Evolutionary conservation across 2,329 filamentous ascomycete species (phyloP), one percentile per base, ranked within the genome.

Genomic region (Fusarium annulatum): DNA sequence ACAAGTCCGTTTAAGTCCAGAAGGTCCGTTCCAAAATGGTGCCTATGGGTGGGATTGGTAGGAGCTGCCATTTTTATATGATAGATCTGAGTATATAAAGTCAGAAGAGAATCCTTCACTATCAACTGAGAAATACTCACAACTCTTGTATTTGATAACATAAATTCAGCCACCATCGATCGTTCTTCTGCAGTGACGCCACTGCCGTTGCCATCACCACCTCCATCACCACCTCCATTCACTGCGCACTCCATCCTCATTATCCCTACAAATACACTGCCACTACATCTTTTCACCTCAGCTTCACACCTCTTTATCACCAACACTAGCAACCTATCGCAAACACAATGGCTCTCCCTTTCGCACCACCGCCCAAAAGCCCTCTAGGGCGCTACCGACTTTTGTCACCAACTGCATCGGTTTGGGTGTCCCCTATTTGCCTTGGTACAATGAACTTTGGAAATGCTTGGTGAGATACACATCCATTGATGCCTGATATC

Each of bases 391-490:
- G 89, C 60, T 92, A 93, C 76, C 89, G 91, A 11, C 81, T 94
- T 51, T 86, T 94, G 18, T 88, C 91, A 3, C 90, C 91, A 15
- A 88, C 86, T 1, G 92, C 92, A 5, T 86, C 88, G 1, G 85
- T 94, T 28, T 85, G 90, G 38, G 91, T 93, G n/a, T 91, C 89
- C 70, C 91, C 91, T 9, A 80, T 94, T 2, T 90, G 88, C 48
- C 85, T 94, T 4, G 92, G 91, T 16, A 84, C 85, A 59, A 92
- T 92, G 89, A 90, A 88, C 80, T 90, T 93, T 81, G 91, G 91
- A 49, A 82, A 89, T 63, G 83, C 85, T 39, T 91, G 86, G 84
- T 80, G 75, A 80, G 55, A 43, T 7, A 28, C 7, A 12, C 5
- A 15, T 6, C 5, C 2, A 7, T 21, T 6, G 9, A 7, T 8